Evolutionary conservation across 148 eudicot genomes (phyloP).

Genomic region (Rhododendron simsii): DNA sequence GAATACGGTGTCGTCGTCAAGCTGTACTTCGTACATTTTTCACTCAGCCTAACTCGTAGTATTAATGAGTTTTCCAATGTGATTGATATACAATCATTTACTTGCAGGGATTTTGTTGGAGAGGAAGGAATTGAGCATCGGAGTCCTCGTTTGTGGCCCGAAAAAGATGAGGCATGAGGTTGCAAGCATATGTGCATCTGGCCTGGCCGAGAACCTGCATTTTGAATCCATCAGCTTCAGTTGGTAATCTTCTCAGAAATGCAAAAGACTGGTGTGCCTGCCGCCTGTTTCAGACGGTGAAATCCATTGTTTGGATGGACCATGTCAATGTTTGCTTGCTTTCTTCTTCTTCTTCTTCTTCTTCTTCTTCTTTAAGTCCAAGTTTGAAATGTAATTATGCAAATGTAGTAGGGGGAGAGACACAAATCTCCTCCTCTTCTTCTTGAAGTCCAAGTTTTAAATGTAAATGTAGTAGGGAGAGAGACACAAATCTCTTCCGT

Average conservation of each 20-base stretch:
- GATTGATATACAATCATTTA: neutral
- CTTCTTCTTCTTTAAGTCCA: neutral
- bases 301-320: neutral
- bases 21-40: neutral
- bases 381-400: neutral
- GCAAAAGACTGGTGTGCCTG: neutral
- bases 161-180: constrained; percentile 67
- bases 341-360: neutral
- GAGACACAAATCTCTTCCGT: neutral
- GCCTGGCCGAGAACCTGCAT: constrained; percentile 56
- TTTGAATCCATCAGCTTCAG: constrained; percentile 91
- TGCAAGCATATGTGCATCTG: constrained; percentile 73
- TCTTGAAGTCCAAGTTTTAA: neutral
- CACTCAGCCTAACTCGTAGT: too few species aligned
- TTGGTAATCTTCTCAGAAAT: constrained; percentile 40
- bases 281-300: neutral
- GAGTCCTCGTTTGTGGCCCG: constrained; percentile 80
- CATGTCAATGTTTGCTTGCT: neutral
- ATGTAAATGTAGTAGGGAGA: neutral
- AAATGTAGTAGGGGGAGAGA: neutral
- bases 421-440: neutral
- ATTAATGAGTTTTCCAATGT: neutral
- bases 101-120: constrained; percentile 53
- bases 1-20: neutral
- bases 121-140: constrained; percentile 54